These are phyloP conservation scores for Fagopyrum homotropicum DNA, from an alignment of 148 eudicot species.

Conservation along the genomic window DNA sequence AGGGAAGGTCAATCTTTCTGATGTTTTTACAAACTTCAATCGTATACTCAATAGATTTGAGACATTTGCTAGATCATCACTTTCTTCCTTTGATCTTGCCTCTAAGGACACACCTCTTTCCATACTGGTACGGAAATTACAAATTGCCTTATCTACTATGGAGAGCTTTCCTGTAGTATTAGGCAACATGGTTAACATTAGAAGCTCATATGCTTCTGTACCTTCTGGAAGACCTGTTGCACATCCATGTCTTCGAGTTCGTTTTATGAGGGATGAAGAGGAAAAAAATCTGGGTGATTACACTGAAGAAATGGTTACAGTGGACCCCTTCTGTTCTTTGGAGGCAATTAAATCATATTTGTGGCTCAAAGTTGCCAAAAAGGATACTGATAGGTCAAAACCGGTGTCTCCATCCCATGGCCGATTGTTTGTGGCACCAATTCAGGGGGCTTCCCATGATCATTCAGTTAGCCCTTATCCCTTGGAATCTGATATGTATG, in stretches of 20 bases:
- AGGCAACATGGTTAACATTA: constrained; percentile 34
- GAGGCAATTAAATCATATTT: constrained; percentile 61
- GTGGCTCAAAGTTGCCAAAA: constrained; percentile 45
- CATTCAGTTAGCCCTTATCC: constrained; percentile 28
- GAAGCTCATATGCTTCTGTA: constrained; percentile 62
- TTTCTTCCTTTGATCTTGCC: constrained; percentile 33
- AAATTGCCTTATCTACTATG: constrained; percentile 66
- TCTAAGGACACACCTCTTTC: constrained; percentile 31
- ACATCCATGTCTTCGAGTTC: constrained; percentile 64
- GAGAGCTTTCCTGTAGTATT: constrained; percentile 65
- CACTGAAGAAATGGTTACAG: constrained; percentile 46
- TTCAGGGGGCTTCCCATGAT: constrained; percentile 22
- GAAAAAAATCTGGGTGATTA: constrained; percentile 52
- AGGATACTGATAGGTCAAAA: constrained; percentile 21
- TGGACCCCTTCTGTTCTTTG: constrained; percentile 77
- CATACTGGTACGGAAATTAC: constrained; percentile 52
- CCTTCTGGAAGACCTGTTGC: constrained; percentile 43
- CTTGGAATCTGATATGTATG: constrained; percentile 27
- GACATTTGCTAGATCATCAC: constrained; percentile 57
- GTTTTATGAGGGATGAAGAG: constrained; percentile 58
- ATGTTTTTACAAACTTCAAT: constrained; percentile 17
- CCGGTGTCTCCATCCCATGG: constrained; percentile 20
- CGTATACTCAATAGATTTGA: constrained; percentile 53
- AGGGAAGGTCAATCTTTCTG: constrained; percentile 19
- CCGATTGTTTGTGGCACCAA: constrained; percentile 18